Percentiles rank a stretch among this genome's conserved stretches.
Evolutionary conservation across 2,329 filamentous ascomycete genomes (phyloP).

Genomic region (Diplocarpon rosae): DNA sequence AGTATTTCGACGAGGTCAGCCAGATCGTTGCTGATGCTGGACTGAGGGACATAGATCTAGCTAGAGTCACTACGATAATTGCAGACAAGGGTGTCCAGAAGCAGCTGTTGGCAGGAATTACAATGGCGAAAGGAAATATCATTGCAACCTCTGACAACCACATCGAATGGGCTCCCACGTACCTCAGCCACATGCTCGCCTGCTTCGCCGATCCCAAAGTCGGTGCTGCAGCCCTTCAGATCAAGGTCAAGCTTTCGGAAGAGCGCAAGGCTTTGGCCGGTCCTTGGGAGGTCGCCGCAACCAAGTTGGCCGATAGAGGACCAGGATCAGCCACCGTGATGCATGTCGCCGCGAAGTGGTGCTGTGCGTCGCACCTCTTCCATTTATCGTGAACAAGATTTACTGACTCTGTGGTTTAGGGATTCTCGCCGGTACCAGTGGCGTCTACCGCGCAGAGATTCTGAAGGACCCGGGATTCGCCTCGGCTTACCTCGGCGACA

Average conservation of each 20-base stretch:
- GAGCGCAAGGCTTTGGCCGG: neutral
- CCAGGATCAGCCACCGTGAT: neutral
- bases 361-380: neutral
- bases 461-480: neutral
- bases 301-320: neutral
- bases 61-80: neutral
- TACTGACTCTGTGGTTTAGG: neutral
- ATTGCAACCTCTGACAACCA: conserved; percentile 2
- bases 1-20: neutral
- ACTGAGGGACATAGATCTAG: neutral
- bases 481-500: neutral
- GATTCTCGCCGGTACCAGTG: neutral
- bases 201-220: conserved; percentile 1
- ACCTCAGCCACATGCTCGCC: conserved; percentile 1
- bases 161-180: neutral
- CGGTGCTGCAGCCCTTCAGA: neutral
- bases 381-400: neutral
- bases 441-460: neutral
- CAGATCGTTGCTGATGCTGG: neutral
- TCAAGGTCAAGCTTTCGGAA: conserved; percentile 1
- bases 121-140: neutral
- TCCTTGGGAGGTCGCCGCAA: conserved; percentile 2
- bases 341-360: neutral
- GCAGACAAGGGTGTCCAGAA: neutral
- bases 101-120: neutral